Percentiles rank a stretch among this genome's conserved stretches.
Evolutionary conservation across 2,329 filamentous ascomycete species (phyloP).

Genomic region (Diaporthe capsici): DNA sequence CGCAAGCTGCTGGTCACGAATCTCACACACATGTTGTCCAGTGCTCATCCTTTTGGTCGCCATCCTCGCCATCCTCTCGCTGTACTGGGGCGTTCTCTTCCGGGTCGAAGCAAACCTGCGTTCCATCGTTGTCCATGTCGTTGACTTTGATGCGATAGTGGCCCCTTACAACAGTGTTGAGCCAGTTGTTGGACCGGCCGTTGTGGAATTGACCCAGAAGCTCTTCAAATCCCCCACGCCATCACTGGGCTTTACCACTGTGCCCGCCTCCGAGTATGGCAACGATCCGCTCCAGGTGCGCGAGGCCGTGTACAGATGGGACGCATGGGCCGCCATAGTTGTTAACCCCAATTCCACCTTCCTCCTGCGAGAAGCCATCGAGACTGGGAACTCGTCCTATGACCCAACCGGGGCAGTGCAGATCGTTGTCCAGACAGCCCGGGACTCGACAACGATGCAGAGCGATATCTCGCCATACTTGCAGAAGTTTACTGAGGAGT

Average conservation of each 20-base stretch:
- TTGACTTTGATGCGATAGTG: constrained; percentile 73
- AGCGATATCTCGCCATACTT: constrained; percentile 68
- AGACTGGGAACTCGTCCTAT: constrained; percentile 69
- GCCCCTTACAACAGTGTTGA: constrained; percentile 64
- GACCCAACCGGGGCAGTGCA: constrained; percentile 72
- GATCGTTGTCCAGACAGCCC: constrained; percentile 66
- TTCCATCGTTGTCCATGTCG: constrained; percentile 67
- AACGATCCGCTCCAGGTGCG: constrained; percentile 70
- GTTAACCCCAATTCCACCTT: constrained; percentile 74
- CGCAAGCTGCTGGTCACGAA: not conserved
- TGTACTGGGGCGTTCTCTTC: constrained; percentile 74
- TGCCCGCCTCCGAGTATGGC: constrained; percentile 64
- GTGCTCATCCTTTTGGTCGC: constrained; percentile 67
- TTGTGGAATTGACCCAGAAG: constrained; percentile 61
- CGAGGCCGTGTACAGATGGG: constrained; percentile 70
- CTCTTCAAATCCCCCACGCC: constrained; percentile 55
- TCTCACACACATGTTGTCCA: constrained; percentile 41
- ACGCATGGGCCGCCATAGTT: constrained; percentile 73
- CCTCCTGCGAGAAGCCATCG: constrained; percentile 68
- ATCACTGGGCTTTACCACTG: constrained; percentile 65
- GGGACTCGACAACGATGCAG: constrained; percentile 68
- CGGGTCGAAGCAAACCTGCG: constrained; percentile 62
- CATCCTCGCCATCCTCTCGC: constrained; percentile 67
- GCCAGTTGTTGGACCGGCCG: constrained; percentile 69
- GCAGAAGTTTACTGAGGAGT: constrained; percentile 59